Evolutionary conservation across 495 filamentous ascomycete species (phyloP).

Genomic region (Margaritispora aquatica): DNA sequence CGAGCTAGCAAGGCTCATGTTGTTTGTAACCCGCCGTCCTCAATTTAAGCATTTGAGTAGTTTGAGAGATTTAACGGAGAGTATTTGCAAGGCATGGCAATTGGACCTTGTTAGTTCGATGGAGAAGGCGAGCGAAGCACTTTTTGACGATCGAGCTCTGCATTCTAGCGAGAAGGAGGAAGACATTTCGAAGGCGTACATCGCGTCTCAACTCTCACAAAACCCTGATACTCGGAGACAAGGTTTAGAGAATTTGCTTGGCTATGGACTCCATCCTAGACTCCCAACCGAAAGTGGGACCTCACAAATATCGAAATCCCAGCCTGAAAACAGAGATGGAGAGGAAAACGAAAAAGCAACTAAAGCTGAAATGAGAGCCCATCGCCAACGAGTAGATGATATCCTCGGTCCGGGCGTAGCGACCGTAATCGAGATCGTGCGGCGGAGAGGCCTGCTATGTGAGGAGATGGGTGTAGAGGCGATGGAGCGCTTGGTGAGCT

Average conservation of each 20-base stretch:
- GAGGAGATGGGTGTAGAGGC: neutral
- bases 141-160: neutral
- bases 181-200: neutral
- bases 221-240: neutral
- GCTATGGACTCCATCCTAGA: neutral
- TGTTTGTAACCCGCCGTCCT: too few species aligned
- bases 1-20: too few species aligned
- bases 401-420: neutral
- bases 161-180: too few species aligned
- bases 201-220: neutral
- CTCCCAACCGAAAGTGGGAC: too few species aligned
- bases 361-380: neutral
- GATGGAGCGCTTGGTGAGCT: neutral
- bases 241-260: neutral
- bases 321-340: too few species aligned
- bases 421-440: neutral
- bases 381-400: neutral
- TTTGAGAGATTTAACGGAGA: too few species aligned
- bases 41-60: too few species aligned
- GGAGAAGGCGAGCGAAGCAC: neutral
- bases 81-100: too few species aligned
- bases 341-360: neutral
- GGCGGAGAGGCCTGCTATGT: neutral
- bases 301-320: too few species aligned
- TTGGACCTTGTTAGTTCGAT: too few species aligned